A percentile compares a stretch with the other conserved stretches of the same genome.
These are phyloP conservation scores for Austropuccinia psidii DNA, from an alignment of 1,284 basidiomycete genomes.

Conservation along the genomic window DNA sequence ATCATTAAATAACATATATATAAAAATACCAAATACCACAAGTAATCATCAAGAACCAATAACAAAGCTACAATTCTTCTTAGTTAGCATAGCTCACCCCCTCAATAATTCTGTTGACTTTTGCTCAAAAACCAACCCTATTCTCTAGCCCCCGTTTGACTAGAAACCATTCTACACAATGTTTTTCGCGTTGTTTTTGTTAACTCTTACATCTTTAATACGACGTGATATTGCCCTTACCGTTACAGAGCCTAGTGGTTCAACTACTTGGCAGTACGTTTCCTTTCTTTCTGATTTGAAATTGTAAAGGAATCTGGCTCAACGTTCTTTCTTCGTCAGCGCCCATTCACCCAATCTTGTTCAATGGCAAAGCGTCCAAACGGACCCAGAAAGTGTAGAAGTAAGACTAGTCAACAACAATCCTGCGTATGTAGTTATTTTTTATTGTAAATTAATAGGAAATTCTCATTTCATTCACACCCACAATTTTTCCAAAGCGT, in stretches of 20 bases:
- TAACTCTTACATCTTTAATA: not conserved
- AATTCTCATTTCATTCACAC: not conserved
- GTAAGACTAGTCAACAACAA: constrained; percentile 33
- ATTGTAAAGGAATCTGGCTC: not conserved
- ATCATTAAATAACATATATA: too few species aligned
- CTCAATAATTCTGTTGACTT: too few species aligned
- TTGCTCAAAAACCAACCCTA: too few species aligned
- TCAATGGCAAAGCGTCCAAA: constrained; percentile 25
- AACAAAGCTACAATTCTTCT: too few species aligned
- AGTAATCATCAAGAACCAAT: too few species aligned
- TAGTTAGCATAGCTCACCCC: too few species aligned
- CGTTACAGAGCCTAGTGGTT: constrained; percentile 14
- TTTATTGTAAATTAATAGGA: not conserved
- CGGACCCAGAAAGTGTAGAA: constrained; percentile 22
- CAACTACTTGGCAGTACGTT: constrained; percentile 29
- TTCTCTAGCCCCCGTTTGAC: too few species aligned
- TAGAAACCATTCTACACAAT: too few species aligned
- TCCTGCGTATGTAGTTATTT: constrained; percentile 7
- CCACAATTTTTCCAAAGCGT: not conserved
- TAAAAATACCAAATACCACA: too few species aligned
- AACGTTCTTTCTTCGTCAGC: not conserved
- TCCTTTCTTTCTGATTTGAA: not conserved
- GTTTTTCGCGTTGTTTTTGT: too few species aligned
- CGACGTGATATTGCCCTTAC: not conserved
- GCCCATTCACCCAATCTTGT: constrained; percentile 5